Percentiles rank a stretch among this genome's conserved stretches.
Evolutionary conservation across 148 eudicot genomes (phyloP).

Genomic region (Camellia lanceoleosa): DNA sequence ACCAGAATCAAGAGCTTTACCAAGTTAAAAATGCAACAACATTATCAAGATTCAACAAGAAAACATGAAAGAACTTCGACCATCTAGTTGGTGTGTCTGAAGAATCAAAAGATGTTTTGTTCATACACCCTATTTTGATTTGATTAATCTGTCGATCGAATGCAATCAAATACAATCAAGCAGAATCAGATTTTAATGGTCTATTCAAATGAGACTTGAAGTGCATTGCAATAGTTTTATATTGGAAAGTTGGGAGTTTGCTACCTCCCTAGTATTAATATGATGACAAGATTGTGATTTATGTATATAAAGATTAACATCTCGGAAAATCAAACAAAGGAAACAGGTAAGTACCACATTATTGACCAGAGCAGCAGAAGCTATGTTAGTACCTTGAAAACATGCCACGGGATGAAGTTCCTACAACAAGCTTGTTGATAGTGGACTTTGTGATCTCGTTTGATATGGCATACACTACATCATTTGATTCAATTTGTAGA

Average conservation of each 20-base stretch:
- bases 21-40: neutral
- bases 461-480: slow-evolving; percentile 28
- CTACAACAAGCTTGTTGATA: slow-evolving; percentile 70
- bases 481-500: slow-evolving; percentile 71
- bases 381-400: slow-evolving; percentile 62
- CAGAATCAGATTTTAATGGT: neutral
- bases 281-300: neutral
- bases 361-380: neutral
- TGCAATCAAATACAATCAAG: too few relatives aligned
- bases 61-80: too few relatives aligned
- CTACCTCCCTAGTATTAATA: neutral
- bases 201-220: neutral
- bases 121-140: too few relatives aligned
- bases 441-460: neutral
- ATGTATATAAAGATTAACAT: neutral
- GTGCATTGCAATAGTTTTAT: neutral
- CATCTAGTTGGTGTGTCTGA: too few relatives aligned
- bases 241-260: neutral
- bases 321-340: neutral
- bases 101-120: too few relatives aligned
- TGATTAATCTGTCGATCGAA: too few relatives aligned
- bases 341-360: neutral
- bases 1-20: neutral
- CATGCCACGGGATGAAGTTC: slow-evolving; percentile 70
- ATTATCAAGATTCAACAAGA: too few relatives aligned